These are phyloP conservation scores for Tolypocladium guangdongense DNA, from an alignment of 2,329 filamentous ascomycete species.

Conservation along the genomic window DNA sequence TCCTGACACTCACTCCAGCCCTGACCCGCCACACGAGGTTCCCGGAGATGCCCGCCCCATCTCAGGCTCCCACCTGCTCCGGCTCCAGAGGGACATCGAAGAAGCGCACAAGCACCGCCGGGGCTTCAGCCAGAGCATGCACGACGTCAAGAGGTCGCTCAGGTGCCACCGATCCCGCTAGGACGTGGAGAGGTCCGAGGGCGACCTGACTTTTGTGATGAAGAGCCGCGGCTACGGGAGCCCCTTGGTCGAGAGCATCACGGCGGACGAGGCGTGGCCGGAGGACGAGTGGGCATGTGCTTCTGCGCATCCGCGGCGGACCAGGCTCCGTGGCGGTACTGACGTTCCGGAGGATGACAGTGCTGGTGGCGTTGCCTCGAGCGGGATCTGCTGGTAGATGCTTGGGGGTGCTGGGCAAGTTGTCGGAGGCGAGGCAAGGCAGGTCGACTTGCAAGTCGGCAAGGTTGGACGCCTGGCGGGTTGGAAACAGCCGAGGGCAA, in stretches of 20 bases:
- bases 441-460: neutral
- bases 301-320: neutral
- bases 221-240: slow-evolving; percentile 12
- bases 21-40: neutral
- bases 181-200: neutral
- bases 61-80: neutral
- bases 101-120: neutral
- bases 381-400: neutral
- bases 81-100: neutral
- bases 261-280: slow-evolving; percentile 8
- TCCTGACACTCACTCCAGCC: neutral
- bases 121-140: neutral
- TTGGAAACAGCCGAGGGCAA: too few relatives aligned
- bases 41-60: neutral
- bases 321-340: neutral
- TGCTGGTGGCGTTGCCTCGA: neutral
- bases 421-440: neutral
- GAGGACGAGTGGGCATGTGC: slow-evolving; percentile 6
- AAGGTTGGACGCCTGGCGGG: neutral
- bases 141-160: neutral
- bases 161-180: neutral
- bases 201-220: slow-evolving; percentile 4
- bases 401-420: neutral
- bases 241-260: slow-evolving; percentile 8
- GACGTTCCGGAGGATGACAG: neutral